phyloP scores from a whole-genome alignment of 2,329 filamentous ascomycete genomes.

The Fusarium sororula region DNA sequence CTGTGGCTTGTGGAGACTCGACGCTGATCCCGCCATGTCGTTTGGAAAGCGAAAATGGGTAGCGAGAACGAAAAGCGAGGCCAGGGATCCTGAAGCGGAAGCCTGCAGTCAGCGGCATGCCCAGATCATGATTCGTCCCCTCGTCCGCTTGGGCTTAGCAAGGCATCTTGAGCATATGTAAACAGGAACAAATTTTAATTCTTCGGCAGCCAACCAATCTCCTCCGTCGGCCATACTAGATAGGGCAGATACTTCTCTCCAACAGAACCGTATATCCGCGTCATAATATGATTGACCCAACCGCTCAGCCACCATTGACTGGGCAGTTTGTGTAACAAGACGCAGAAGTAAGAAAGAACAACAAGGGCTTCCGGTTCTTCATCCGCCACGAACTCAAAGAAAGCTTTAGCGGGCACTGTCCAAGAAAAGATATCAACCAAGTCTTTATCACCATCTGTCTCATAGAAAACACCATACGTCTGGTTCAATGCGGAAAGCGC shows the following conservation, averaged over 20 bases:
- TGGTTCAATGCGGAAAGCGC: neutral
- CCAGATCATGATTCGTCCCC: neutral
- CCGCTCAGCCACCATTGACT: neutral
- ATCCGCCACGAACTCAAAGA: neutral
- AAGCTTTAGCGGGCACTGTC: fast-evolving
- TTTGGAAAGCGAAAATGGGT: neutral
- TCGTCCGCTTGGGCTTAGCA: neutral
- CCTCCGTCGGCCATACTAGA: neutral
- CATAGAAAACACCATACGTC: neutral
- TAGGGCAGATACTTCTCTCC: neutral
- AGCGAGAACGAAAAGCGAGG: neutral
- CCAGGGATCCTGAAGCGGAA: neutral
- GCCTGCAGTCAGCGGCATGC: neutral
- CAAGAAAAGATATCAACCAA: neutral
- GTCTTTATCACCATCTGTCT: neutral
- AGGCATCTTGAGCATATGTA: neutral
- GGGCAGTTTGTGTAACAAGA: neutral
- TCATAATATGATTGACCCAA: neutral
- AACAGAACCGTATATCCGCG: neutral
- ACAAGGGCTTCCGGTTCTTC: neutral
- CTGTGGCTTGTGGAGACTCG: neutral
- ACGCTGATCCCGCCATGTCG: neutral
- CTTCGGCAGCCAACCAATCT: neutral
- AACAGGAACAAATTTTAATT: neutral
- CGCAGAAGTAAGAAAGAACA: neutral